Conservation (phyloP, 2,329 filamentous ascomycete genomes). For the Cadophora sp. region DNA sequence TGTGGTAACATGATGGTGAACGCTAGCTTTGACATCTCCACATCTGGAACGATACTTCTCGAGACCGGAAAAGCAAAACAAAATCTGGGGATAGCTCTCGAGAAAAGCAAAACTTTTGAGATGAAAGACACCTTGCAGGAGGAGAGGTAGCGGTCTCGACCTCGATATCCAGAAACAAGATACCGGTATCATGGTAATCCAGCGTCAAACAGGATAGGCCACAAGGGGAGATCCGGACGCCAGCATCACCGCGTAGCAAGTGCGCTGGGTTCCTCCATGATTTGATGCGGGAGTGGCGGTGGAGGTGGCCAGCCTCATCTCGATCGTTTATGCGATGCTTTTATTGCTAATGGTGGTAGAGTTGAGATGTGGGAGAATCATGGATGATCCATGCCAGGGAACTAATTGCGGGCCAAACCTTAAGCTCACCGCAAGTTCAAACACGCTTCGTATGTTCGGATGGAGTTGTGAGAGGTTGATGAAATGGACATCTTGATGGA, state of each 20-base stretch:
- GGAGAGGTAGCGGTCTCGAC: too few species aligned
- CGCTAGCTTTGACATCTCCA: slow-evolving; percentile 24
- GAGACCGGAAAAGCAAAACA: not conserved
- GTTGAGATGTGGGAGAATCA: slow-evolving; percentile 4
- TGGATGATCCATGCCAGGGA: slow-evolving; percentile 18
- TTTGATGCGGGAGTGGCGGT: slow-evolving; percentile 7
- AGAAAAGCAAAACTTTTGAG: not conserved
- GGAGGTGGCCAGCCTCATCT: slow-evolving; percentile 7
- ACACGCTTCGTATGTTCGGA: slow-evolving; percentile 7
- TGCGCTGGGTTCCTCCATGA: slow-evolving; percentile 4
- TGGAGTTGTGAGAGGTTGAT: slow-evolving; percentile 1
- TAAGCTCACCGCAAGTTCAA: slow-evolving; percentile 26
- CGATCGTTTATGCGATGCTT: not conserved
- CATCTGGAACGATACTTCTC: not conserved
- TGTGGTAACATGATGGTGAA: slow-evolving; percentile 26
- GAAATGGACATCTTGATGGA: not conserved
- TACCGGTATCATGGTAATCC: not conserved
- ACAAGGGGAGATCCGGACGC: not conserved
- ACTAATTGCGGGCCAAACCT: slow-evolving; percentile 23
- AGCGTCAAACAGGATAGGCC: slow-evolving; percentile 3
- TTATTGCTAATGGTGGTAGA: not conserved
- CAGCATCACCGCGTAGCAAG: slow-evolving; percentile 4
- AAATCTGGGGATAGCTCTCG: not conserved
- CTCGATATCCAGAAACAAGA: not conserved
- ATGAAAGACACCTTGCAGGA: not conserved